phyloP scores from a whole-genome alignment of 805 yeast genomes.

The Saccharomycopsis fodiens region DNA sequence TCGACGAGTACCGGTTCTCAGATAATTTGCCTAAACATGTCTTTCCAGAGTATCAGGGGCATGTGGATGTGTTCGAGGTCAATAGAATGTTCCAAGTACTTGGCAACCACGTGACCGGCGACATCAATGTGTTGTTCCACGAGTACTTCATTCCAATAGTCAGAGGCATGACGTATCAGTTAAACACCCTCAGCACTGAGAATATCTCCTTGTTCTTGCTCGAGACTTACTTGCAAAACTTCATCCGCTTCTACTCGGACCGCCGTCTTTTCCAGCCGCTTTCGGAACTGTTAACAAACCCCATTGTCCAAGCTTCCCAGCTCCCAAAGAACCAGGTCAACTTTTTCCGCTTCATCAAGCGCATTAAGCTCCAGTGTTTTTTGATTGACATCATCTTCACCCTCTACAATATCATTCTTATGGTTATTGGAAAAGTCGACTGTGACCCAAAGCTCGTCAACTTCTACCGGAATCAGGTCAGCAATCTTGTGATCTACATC shows the following conservation, averaged over 20 bases:
- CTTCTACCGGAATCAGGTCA: slow-evolving; percentile 18
- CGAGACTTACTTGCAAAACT: slow-evolving; percentile 15
- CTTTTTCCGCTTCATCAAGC: slow-evolving; percentile 15
- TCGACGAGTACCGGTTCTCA: slow-evolving; percentile 15
- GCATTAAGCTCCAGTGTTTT: slow-evolving; percentile 15
- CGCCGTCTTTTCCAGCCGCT: slow-evolving; percentile 13
- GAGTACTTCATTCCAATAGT: slow-evolving; percentile 15
- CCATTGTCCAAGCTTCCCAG: slow-evolving; percentile 18
- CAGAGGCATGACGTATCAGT: slow-evolving; percentile 10
- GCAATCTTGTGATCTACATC: slow-evolving; percentile 16
- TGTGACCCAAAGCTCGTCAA: slow-evolving; percentile 8
- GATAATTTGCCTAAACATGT: slow-evolving; percentile 5
- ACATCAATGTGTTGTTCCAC: slow-evolving; percentile 5
- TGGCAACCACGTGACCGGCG: slow-evolving; percentile 1
- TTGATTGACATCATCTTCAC: slow-evolving; percentile 18
- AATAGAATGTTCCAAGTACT: slow-evolving; percentile 13
- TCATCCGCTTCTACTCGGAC: slow-evolving; percentile 13
- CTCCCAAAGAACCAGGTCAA: slow-evolving; percentile 15
- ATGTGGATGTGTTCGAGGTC: slow-evolving; percentile 11
- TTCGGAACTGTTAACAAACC: slow-evolving; percentile 15
- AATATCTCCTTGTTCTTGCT: slow-evolving; percentile 12
- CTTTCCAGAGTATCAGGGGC: slow-evolving; percentile 2
- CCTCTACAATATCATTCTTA: slow-evolving; percentile 14
- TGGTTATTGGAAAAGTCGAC: slow-evolving; percentile 8
- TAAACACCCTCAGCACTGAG: slow-evolving; percentile 7